Evolutionary conservation across 2,329 filamentous ascomycete genomes (phyloP).

Genomic region (Ophiocordyceps robertsii): DNA sequence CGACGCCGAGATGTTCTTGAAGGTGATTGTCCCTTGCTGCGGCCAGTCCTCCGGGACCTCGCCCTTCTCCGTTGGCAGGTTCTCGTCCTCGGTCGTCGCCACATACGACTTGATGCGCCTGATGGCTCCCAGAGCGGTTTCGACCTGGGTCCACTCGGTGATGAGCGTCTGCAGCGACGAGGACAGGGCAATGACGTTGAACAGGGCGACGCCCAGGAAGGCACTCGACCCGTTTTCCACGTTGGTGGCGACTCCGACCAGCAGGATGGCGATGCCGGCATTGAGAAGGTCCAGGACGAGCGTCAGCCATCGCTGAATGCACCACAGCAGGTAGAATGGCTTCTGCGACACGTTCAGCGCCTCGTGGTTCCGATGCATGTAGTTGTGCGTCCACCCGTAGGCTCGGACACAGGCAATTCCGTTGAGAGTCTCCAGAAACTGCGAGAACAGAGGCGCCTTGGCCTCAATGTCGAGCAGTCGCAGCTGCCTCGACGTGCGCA

Average conservation of each 20-base stretch:
- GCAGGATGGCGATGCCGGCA: constrained; percentile 28
- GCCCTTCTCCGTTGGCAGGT: constrained; percentile 6
- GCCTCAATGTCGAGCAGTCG: constrained; percentile 16
- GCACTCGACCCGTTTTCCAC: constrained; percentile 15
- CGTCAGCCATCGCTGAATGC: constrained; percentile 35
- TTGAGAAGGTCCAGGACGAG: constrained; percentile 32
- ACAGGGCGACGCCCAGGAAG: constrained; percentile 14
- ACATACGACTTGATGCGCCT: constrained; percentile 14
- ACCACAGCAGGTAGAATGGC: constrained; percentile 27
- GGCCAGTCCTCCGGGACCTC: constrained; percentile 12
- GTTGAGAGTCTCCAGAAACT: constrained; percentile 13
- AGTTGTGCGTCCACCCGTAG: constrained; percentile 14
- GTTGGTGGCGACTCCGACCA: constrained; percentile 28
- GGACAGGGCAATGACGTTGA: constrained; percentile 15
- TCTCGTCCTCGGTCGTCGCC: constrained; percentile 9
- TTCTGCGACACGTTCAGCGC: constrained; percentile 20
- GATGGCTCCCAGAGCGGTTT: constrained; percentile 14
- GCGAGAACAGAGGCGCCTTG: constrained; percentile 15
- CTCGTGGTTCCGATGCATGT: constrained; percentile 6
- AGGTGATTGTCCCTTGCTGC: constrained; percentile 9
- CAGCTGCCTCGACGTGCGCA: constrained; percentile 17
- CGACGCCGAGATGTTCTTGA: constrained; percentile 14
- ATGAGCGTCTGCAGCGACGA: constrained; percentile 17
- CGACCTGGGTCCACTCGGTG: constrained; percentile 17
- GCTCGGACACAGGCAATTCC: constrained; percentile 19